phyloP scores from a whole-genome alignment of 1,284 basidiomycete species.

The Ceratobasidium sp. region DNA sequence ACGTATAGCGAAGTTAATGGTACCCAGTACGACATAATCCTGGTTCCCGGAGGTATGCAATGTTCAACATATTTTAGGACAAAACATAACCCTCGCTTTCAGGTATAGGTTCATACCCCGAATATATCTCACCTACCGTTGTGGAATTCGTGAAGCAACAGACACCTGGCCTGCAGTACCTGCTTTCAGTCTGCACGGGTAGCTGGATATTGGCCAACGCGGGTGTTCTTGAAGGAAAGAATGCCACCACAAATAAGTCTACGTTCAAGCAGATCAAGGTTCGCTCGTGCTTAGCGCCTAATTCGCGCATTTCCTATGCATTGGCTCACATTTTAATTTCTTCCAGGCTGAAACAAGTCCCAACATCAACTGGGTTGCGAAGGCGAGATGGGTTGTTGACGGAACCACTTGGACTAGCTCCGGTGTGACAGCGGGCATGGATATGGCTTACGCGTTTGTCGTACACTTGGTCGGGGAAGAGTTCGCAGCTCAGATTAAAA shows the following conservation, averaged over 20 bases:
- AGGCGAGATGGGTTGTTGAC: constrained; percentile 60
- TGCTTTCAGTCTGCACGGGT: constrained; percentile 48
- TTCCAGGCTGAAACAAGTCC: constrained; percentile 20
- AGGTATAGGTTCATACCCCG: constrained; percentile 12
- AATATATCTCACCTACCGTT: constrained; percentile 8
- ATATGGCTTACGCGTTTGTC: constrained; percentile 58
- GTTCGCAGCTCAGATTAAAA: constrained; percentile 21
- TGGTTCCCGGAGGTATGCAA: constrained; percentile 31
- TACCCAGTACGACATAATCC: constrained; percentile 37
- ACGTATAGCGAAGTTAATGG: constrained; percentile 24
- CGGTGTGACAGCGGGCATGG: constrained; percentile 59
- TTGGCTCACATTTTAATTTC: background rate
- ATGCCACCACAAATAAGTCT: constrained; percentile 47
- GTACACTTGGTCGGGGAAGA: constrained; percentile 9
- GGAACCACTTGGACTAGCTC: constrained; percentile 60
- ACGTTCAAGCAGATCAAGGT: constrained; percentile 22
- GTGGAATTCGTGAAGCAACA: constrained; percentile 24
- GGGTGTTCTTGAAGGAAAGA: constrained; percentile 45
- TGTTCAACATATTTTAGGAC: no score
- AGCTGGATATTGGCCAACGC: constrained; percentile 43
- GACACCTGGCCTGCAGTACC: constrained; percentile 42
- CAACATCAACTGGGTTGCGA: constrained; percentile 54
- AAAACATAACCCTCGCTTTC: background rate
- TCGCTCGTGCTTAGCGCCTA: no score
- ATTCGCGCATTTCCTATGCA: background rate